Evolutionary conservation across 768 basidiomycete species (phyloP), one percentile per base, ranked within the genome.

Genomic region (Serendipita sp.): DNA sequence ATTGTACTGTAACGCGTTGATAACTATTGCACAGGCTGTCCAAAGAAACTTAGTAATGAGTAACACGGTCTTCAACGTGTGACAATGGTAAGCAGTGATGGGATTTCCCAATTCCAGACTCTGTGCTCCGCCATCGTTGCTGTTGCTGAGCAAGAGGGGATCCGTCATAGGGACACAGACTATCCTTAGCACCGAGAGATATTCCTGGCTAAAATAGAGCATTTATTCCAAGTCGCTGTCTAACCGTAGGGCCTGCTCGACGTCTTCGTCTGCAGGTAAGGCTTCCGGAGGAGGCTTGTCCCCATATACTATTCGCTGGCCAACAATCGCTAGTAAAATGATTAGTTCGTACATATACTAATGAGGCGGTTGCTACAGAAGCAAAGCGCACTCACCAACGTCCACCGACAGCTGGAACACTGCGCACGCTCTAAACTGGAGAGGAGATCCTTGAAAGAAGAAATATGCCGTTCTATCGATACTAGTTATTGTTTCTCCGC

Each of bases 361-460:
- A 34, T 65, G 66, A 63, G 67, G 52, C 60, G 65, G 54, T 66
- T 68, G 64, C 66, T 65, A 68, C 52, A 44, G 67, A 60, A 48
- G 62, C 5, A 45, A 8, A 11, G 11, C 41, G n/a, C 23, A 73
- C 87, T 68, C 67, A 89, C 89, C 85, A 67, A 81, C 70, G 74
- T 92, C 90, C 46, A 91, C 74, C 1, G 86, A 86, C 51, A 92
- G 74, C 71, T 92, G 91, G 71, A 91, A 91, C 66, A 91, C 78
- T 3, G 88, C 85, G 68, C 90, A 91, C 45, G 82, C 81, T 73
- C 86, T 85, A 78, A 92, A 92, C 69, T 89, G 90, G 60, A 92
- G 70, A 1, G 88, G 86, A 0, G 85, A 85, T 11, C 77, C 72
- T 70, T 86, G 81, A 58, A 84, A 67, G 74, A 92, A 91, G 74